These are phyloP conservation scores for Cercospora sp. DNA, from an alignment of 2,329 filamentous ascomycete genomes.

Conservation along the genomic window DNA sequence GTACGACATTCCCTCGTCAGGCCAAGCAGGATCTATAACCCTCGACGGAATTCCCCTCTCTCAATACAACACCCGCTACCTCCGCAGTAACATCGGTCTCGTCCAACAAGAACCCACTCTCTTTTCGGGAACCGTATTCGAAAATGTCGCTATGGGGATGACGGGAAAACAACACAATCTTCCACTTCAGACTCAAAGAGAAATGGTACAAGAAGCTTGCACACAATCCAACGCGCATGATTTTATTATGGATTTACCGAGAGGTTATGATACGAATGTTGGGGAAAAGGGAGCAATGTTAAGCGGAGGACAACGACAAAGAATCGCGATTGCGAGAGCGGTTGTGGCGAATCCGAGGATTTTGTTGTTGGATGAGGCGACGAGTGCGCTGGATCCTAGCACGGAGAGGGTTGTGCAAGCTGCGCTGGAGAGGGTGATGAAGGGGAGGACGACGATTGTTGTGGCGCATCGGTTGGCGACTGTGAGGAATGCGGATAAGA, in stretches of 20 bases:
- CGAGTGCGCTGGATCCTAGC: slow-evolving; percentile 38
- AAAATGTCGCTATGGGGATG: slow-evolving; percentile 22
- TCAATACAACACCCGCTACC: slow-evolving; percentile 33
- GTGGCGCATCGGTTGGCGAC: slow-evolving; percentile 50
- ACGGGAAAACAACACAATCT: neutral
- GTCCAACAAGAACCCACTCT: slow-evolving; percentile 18
- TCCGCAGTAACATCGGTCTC: slow-evolving; percentile 34
- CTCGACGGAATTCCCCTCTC: slow-evolving; percentile 18
- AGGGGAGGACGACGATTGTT: slow-evolving; percentile 37
- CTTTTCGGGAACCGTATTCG: slow-evolving; percentile 43
- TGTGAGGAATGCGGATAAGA: slow-evolving; percentile 45
- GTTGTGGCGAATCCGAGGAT: slow-evolving; percentile 41
- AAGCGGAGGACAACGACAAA: slow-evolving; percentile 38
- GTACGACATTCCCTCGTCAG: slow-evolving; percentile 29
- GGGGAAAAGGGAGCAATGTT: slow-evolving; percentile 37
- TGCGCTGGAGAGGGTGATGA: slow-evolving; percentile 36
- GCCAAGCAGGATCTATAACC: slow-evolving; percentile 28
- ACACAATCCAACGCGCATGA: slow-evolving; percentile 36
- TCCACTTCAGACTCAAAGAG: neutral
- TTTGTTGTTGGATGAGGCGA: slow-evolving; percentile 42
- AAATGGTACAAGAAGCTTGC: slow-evolving; percentile 18
- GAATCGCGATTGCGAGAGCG: slow-evolving; percentile 41
- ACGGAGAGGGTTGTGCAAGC: slow-evolving; percentile 38
- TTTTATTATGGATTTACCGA: slow-evolving; percentile 39
- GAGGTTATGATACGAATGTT: slow-evolving; percentile 37